Base-by-base conservation (phyloP, 352 stramenopile species). In the Ophiocytium majus region DNA sequence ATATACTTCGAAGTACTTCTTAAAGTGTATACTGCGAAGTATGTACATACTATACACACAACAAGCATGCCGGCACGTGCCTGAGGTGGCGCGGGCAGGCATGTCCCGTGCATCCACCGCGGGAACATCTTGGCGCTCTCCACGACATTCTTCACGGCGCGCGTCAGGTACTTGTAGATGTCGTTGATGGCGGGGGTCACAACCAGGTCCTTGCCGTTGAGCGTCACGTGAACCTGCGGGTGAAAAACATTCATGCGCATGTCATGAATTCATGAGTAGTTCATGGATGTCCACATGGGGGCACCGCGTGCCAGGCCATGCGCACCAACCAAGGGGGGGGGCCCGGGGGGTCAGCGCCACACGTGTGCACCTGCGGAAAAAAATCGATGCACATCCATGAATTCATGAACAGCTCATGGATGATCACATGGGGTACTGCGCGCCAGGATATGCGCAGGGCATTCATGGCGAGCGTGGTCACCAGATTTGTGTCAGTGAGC, bases 91-190 rank as follows among this genome's bases (percentile, higher is more conserved):
- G 94, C 95, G 83, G 97, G 94, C 0, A 94, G 92, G 86, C 95
- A 98, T 0, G 95, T 98, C 0, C 95, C 95, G 76, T 97, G 93
- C 94, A 98, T 98, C 95, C 95, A 98, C 19, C 95, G 91, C 14
- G 94, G 92, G 89, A 98, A 98, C 9, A 92, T 92, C 63, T 97
- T 97, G 0, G 95, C 94, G 66, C 93, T 97, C 84, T 98, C 95
- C 28, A 97, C 93, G 80, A 98, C 95, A 83, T 96, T 96, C 80
- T 97, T 96, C 9, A 97, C 94, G 0, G 92, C 95, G 82, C 97
- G 97, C 84, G 93, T 97, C 31, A 98, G 86, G 63, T 96, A 97
- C 86, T 98, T 98, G 90, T 98, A 97, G 90, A 98, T 97, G 82
- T 98, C 95, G 0, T 93, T 96, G 0, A 98, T 87, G 0, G 94